Evolutionary conservation across 1,284 basidiomycete genomes (phyloP).

Genomic region (Sporisorium iseilematis-ciliati): DNA sequence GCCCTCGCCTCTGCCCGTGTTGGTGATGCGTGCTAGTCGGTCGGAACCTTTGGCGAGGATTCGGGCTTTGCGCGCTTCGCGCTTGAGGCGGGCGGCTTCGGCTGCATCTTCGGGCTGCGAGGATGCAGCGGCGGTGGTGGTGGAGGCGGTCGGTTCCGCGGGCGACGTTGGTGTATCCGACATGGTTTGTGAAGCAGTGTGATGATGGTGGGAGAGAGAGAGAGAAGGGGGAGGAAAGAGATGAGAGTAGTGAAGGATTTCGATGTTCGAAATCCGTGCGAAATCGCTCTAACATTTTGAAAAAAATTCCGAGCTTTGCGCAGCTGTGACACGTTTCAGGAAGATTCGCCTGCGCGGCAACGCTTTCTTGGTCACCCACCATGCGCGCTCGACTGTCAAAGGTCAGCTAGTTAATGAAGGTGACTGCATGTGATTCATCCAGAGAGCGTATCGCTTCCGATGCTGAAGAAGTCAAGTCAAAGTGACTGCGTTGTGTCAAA

Average conservation of each 20-base stretch:
- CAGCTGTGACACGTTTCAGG: constrained; percentile 4
- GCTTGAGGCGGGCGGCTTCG: constrained; percentile 60
- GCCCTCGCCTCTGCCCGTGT: constrained; percentile 65
- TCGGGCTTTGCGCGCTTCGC: constrained; percentile 66
- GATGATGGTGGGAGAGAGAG: constrained; percentile 6
- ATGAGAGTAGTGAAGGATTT: background rate
- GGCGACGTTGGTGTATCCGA: constrained; percentile 16
- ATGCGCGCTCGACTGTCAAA: background rate
- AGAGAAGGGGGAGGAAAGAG: constrained; percentile 2
- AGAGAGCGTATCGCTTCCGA: background rate
- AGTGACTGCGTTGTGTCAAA: no score
- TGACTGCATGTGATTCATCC: background rate
- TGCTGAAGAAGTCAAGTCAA: background rate
- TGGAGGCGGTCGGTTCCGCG: background rate
- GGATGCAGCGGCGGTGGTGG: constrained; percentile 6
- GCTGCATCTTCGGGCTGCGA: constrained; percentile 35
- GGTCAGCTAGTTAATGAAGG: no score
- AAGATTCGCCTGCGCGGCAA: constrained; percentile 2
- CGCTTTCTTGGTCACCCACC: background rate
- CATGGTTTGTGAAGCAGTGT: constrained; percentile 17
- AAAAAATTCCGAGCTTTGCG: background rate
- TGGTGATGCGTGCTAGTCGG: constrained; percentile 66
- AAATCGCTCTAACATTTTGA: background rate
- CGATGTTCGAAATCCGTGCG: background rate
- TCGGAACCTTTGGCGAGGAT: constrained; percentile 67